phyloP scores from a whole-genome alignment of 305 asterid species.

The Fraxinus dipetala region DNA sequence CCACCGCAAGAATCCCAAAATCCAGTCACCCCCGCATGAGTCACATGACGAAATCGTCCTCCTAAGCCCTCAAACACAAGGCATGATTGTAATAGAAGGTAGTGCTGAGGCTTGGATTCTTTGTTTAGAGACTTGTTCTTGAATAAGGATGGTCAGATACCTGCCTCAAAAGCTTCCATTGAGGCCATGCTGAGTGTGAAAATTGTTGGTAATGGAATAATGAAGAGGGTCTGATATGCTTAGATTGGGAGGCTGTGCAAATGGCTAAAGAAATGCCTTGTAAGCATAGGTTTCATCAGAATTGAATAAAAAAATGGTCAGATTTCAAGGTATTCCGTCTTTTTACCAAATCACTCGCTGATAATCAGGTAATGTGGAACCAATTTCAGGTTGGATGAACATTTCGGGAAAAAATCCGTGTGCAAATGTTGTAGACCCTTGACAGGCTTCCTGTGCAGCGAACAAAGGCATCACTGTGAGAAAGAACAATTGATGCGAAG shows the following conservation, averaged over 20 bases:
- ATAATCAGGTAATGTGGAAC: too few relatives aligned
- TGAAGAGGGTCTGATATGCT: conserved; percentile 57
- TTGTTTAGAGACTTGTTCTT: conserved; percentile 34
- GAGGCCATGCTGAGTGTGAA: conserved; percentile 52
- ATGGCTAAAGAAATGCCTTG: conserved; percentile 54
- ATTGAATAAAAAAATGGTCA: conserved; percentile 66
- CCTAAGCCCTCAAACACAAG: conserved; percentile 54
- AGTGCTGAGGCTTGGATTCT: conserved; percentile 28
- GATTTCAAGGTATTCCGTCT: not conserved
- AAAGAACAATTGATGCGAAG: too few relatives aligned
- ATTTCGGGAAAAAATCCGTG: too few relatives aligned
- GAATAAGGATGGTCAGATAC: conserved; percentile 51
- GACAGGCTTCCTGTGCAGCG: too few relatives aligned
- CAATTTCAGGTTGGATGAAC: too few relatives aligned
- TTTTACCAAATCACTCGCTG: too few relatives aligned
- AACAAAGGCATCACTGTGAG: too few relatives aligned
- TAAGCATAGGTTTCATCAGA: conserved; percentile 57
- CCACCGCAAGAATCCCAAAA: conserved; percentile 11
- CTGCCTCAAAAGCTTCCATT: conserved; percentile 67
- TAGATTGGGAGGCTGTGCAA: conserved; percentile 48
- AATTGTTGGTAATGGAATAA: conserved; percentile 18
- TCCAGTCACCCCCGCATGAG: not conserved
- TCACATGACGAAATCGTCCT: conserved; percentile 43
- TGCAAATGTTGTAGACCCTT: too few relatives aligned
- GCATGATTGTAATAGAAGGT: conserved; percentile 50